Base-by-base conservation (phyloP, 176 grass and related monocot species). In the Eleusine indica region DNA sequence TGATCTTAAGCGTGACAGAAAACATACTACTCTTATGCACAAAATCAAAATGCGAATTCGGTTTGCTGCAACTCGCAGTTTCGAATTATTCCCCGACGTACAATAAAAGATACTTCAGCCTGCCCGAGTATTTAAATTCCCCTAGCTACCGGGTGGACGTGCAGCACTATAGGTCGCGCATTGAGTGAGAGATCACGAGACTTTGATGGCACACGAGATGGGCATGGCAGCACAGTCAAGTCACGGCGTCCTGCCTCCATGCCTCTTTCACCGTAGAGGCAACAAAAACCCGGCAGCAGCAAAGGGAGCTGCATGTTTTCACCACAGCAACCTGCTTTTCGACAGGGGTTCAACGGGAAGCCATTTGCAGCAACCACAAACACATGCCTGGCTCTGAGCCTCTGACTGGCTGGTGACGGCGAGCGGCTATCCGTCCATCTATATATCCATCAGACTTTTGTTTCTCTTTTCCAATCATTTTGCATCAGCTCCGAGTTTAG, bases 161-260 rank as follows among this genome's bases (percentile, higher is more conserved):
- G 48, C 19, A 8, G 54, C 66, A 40, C 44, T 42, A 42, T 53
- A 54, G 73, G 13, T 9, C 7, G 42, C 42, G 66, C 76, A 74
- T 86, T 80, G 39, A 80, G 49, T 86, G 77, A 13, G 28, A 14
- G 48, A 68, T 87, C 85, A 87, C 71, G 71, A 69, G 78, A 76
- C 6, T 75, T 30, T 58, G 61, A 60, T 76, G 40, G 51, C 49
- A 47, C 79, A 66, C 28, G 40, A 49, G 52, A 62, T 40, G 7
- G 61, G 78, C 76, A 41, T 62, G 57, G 69, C 69, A 46, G 76
- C 48, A 75, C 39, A 12, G 61, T 75, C 47, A 81, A 35, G 84
- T 57, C 84, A 74, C 77, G 54, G 84, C 68, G 39, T 16, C 71
- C 61, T 53, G 63, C 44, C 21, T 3, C 70, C 71, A 67, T 79